Base-by-base conservation (phyloP, 148 eudicot species). In the Chenopodium berlandieri region DNA sequence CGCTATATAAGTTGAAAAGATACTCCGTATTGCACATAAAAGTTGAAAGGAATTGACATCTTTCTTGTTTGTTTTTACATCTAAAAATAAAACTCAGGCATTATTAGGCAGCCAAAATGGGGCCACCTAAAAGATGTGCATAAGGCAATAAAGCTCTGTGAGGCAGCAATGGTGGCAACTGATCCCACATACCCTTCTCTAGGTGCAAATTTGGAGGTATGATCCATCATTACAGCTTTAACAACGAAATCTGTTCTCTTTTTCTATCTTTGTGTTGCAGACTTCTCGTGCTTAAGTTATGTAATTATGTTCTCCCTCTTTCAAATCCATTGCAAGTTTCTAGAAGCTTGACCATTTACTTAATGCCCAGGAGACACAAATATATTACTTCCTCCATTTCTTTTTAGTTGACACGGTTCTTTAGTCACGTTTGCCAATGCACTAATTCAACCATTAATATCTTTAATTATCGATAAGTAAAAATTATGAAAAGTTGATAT, bases 91-190 rank as follows among this genome's bases (percentile, higher is more conserved):
- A 25, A 50, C 5, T 54, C 78, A 96, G 99, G 99, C 60, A 83
- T 84, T 75, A 62, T 84, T 67, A 87, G 88, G 75, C 94, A 96
- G 84, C 98, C 99, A 20, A 96, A 96, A 83, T 96, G 93, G 93
- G 99, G 99, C 48, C 99, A 96, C 65, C 86, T 96, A 73, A 91
- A 88, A 84, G 99, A 96, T 79, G 54, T 96, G 20, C 99, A 96
- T 78, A 91, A 90, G 86, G 92, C 98, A 73, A 90, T 96, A 79
- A 96, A 90, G 85, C 97, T 96, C 54, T 94, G 99, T 90, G 99
- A 94, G 82, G 87, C 82, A 32, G 97, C 98, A 86, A 83, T 96
- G 91, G 81, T 96, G 81, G 95, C 95, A 79, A 90, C 94, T 71
- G 95, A 94, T 86, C 98, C 98, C 56, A 80, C 85, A 44, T 85